These are phyloP conservation scores for Eimeria zaria DNA, from an alignment of 169 alveolate genomes.

Conservation along the genomic window DNA sequence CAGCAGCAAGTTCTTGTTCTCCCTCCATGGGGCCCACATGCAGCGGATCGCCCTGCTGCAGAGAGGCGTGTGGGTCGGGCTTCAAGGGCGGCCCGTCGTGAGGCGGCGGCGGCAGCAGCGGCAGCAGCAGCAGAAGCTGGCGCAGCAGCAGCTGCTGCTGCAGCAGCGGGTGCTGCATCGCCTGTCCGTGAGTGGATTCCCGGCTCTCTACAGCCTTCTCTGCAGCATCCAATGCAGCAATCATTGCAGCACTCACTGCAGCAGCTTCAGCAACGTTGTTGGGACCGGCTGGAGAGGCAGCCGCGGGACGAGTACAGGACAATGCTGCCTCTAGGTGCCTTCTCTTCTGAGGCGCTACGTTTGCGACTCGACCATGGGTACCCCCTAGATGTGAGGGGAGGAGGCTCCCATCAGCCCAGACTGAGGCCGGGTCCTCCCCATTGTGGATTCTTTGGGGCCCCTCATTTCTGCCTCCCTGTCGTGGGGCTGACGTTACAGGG, in stretches of 20 bases:
- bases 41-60: constrained; percentile 15
- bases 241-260: constrained; percentile 18
- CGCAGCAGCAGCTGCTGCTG: constrained; percentile 11
- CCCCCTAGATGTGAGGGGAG: constrained; percentile 26
- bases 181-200: constrained; percentile 16
- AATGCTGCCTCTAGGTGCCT: not conserved
- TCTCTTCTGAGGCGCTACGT: constrained; percentile 10
- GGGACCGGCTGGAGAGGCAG: constrained; percentile 36
- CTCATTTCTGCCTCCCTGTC: constrained; percentile 5
- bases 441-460: not conserved
- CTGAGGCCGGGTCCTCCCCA: constrained; percentile 14
- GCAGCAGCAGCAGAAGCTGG: not conserved
- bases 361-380: constrained; percentile 10
- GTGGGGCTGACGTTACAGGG: constrained; percentile 15
- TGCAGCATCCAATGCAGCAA: constrained; percentile 6
- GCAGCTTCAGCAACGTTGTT: constrained; percentile 50
- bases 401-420: constrained; percentile 25
- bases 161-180: constrained; percentile 15
- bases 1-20: constrained; percentile 15
- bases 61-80: constrained; percentile 45
- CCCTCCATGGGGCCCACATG: constrained; percentile 32
- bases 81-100: constrained; percentile 34
- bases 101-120: constrained; percentile 13
- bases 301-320: not conserved
- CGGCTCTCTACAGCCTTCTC: not conserved